Percentiles rank a stretch among this genome's conserved stretches.
phyloP scores from a whole-genome alignment of 305 asterid species.

The Solanum hybrid region DNA sequence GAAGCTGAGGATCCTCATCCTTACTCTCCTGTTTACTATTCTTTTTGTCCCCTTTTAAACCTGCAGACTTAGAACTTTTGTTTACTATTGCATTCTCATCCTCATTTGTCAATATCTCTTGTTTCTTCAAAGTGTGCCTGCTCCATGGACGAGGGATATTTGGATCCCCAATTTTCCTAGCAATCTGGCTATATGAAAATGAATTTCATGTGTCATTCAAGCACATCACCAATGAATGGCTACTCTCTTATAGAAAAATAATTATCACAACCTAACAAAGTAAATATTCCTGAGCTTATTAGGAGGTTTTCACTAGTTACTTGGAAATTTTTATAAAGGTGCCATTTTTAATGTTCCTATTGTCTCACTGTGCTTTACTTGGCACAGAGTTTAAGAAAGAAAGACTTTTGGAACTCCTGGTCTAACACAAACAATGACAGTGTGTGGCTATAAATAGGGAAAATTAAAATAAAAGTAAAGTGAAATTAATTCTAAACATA shows the following conservation, averaged over 20 bases:
- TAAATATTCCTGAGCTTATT: background rate
- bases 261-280: background rate
- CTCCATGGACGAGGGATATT: conserved; percentile 89
- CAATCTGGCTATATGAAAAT: conserved; percentile 46
- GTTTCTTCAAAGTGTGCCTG: conserved; percentile 53
- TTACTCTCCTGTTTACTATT: conserved; percentile 38
- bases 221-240: background rate
- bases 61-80: conserved; percentile 22
- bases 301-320: background rate
- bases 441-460: background rate
- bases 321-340: background rate
- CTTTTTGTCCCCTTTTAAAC: conserved; percentile 30
- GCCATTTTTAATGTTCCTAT: background rate
- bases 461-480: background rate
- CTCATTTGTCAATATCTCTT: conserved; percentile 28
- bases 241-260: background rate
- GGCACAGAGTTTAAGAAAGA: background rate
- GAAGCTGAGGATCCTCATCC: conserved; percentile 58
- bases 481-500: background rate
- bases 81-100: conserved; percentile 22
- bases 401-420: background rate
- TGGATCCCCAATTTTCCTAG: conserved; percentile 84
- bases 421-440: background rate
- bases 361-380: background rate
- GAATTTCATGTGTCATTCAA: background rate